phyloP scores from a whole-genome alignment of 1,139 yeast genomes.

The Blastobotrys ciferrii region DNA sequence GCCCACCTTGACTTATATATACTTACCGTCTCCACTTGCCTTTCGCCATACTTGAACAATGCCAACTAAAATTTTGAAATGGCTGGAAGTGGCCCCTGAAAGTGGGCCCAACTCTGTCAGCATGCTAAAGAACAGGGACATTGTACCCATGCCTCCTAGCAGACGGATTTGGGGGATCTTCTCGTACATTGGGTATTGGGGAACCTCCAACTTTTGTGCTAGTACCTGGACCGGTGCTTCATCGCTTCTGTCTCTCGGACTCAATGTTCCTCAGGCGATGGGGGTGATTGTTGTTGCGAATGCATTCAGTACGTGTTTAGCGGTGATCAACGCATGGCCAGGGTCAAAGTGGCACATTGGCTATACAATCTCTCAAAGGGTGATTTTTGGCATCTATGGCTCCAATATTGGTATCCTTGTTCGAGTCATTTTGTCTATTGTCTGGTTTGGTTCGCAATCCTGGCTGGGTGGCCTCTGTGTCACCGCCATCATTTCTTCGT shows the following conservation, averaged over 20 bases:
- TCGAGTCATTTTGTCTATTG: constrained; percentile 31
- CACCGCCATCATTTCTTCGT: constrained; percentile 29
- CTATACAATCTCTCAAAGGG: constrained; percentile 32
- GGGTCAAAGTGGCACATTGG: constrained; percentile 37
- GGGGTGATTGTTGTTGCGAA: constrained; percentile 37
- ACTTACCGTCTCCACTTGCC: background rate
- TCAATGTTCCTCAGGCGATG: constrained; percentile 37
- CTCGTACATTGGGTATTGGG: constrained; percentile 24
- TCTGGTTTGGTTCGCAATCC: constrained; percentile 36
- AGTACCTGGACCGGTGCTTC: constrained; percentile 32
- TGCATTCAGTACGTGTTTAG: constrained; percentile 21
- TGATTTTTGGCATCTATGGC: constrained; percentile 35
- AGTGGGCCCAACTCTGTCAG: constrained; percentile 15
- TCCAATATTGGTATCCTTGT: constrained; percentile 29
- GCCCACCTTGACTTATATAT: background rate
- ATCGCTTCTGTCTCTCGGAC: constrained; percentile 29
- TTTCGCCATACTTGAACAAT: background rate
- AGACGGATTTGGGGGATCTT: constrained; percentile 30
- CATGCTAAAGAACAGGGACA: constrained; percentile 21
- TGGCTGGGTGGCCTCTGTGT: constrained; percentile 35
- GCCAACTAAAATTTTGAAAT: constrained; percentile 4
- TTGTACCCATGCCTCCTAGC: constrained; percentile 30
- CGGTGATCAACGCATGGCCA: constrained; percentile 31
- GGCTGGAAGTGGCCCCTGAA: constrained; percentile 20
- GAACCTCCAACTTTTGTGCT: constrained; percentile 25